Conservation (phyloP, 2,329 filamentous ascomycete genomes). For the Rhytidhysteron rufulum region DNA sequence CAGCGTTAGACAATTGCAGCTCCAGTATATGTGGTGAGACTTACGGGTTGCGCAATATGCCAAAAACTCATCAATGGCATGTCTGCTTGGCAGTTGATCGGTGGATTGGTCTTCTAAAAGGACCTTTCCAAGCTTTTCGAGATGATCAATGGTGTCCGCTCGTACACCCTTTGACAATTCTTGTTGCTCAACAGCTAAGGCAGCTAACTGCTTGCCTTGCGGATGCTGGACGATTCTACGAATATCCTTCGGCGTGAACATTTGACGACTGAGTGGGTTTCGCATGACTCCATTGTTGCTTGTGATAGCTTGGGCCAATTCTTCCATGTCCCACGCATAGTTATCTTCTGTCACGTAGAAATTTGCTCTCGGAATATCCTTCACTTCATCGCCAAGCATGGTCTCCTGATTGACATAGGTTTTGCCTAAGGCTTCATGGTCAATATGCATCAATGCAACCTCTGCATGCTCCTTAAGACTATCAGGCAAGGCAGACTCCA, state of each 20-base stretch:
- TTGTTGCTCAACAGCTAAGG: slow-evolving; percentile 26
- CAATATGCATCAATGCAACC: slow-evolving; percentile 32
- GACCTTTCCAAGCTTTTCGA: slow-evolving; percentile 24
- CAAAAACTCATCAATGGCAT: slow-evolving; percentile 29
- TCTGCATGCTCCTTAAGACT: slow-evolving; percentile 22
- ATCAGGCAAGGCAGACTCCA: slow-evolving; percentile 22
- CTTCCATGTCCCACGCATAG: slow-evolving; percentile 39
- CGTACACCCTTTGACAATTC: slow-evolving; percentile 31
- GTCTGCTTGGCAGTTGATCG: slow-evolving; percentile 25
- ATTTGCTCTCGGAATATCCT: slow-evolving; percentile 28
- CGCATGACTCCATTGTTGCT: slow-evolving; percentile 28
- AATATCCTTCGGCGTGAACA: slow-evolving; percentile 33
- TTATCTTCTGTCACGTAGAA: slow-evolving; percentile 38
- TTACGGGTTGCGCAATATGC: slow-evolving; percentile 30
- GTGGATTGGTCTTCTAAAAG: slow-evolving; percentile 25
- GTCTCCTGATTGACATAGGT: slow-evolving; percentile 34
- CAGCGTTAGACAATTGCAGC: slow-evolving; percentile 2
- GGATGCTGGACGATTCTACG: slow-evolving; percentile 26
- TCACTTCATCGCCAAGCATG: slow-evolving; percentile 29
- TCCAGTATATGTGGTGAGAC: slow-evolving; percentile 3
- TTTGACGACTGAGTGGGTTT: slow-evolving; percentile 29
- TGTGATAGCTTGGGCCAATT: slow-evolving; percentile 29
- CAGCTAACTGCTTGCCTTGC: slow-evolving; percentile 19
- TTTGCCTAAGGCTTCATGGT: slow-evolving; percentile 30
- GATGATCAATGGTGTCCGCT: slow-evolving; percentile 21